A percentile compares a stretch with the other conserved stretches of the same genome.
Conservation (phyloP, 306 rosid genomes). For the Boehmeria nivea region DNA sequence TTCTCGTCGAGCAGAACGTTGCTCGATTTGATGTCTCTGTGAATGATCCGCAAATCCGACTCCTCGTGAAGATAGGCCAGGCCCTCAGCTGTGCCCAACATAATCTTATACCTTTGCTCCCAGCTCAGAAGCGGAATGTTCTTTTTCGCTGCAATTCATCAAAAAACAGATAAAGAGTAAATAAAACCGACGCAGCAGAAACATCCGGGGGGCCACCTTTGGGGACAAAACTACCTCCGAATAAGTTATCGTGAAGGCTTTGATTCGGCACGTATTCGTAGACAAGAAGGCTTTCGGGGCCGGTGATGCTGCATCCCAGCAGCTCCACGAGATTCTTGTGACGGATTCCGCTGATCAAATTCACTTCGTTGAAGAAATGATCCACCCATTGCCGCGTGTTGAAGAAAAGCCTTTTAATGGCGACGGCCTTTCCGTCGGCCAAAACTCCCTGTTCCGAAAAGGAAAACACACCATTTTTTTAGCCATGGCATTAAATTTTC, state of each 20-base stretch:
- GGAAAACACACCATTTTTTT: neutral
- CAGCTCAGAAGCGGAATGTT: slow-evolving; percentile 19
- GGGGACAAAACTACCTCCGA: slow-evolving; percentile 30
- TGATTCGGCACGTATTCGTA: slow-evolving; percentile 59
- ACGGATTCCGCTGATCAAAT: slow-evolving; percentile 34
- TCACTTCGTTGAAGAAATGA: slow-evolving; percentile 44
- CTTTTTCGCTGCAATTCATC: slow-evolving; percentile 14
- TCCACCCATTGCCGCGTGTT: slow-evolving; percentile 47
- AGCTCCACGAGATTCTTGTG: slow-evolving; percentile 49
- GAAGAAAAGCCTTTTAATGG: slow-evolving; percentile 55
- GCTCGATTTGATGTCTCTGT: slow-evolving; percentile 60
- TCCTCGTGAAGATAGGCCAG: slow-evolving; percentile 64
- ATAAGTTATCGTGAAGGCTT: slow-evolving; percentile 53
- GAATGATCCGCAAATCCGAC: slow-evolving; percentile 51
- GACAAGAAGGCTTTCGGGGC: slow-evolving; percentile 76
- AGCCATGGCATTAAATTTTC: too few relatives aligned
- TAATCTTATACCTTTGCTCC: slow-evolving; percentile 31
- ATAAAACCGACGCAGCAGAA: neutral
- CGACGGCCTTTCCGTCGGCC: slow-evolving; percentile 32
- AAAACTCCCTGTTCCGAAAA: slow-evolving; percentile 28
- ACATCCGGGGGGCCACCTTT: too few relatives aligned
- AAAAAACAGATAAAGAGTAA: neutral
- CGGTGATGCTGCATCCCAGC: slow-evolving; percentile 67
- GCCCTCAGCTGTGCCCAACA: slow-evolving; percentile 57
- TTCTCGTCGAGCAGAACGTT: slow-evolving; percentile 50